These are phyloP conservation scores for Bacterosira constricta DNA, from an alignment of 108 stramenopile genomes.

Conservation along the genomic window DNA sequence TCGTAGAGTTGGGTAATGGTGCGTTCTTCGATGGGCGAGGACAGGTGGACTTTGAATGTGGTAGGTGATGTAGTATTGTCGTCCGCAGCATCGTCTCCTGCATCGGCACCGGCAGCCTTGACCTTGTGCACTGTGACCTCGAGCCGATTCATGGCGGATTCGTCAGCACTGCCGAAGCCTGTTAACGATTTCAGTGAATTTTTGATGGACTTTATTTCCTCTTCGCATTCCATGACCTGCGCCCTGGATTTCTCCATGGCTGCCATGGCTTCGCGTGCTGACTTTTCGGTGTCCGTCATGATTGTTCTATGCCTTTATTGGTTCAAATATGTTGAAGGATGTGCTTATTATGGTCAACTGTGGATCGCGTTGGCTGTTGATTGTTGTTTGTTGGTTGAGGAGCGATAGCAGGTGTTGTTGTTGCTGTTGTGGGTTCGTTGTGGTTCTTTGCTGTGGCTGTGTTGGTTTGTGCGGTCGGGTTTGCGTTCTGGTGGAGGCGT, in stretches of 20 bases:
- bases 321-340: background rate
- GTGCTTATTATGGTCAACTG: background rate
- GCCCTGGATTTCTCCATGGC: conserved; percentile 45
- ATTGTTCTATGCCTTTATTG: background rate
- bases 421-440: no score
- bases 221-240: conserved; percentile 73
- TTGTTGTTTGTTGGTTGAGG: background rate
- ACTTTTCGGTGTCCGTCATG: conserved; percentile 6
- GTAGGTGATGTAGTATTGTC: background rate
- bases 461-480: no score
- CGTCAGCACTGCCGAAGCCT: background rate
- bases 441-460: no score
- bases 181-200: conserved; percentile 49
- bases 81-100: background rate
- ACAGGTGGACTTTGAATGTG: conserved; percentile 63
- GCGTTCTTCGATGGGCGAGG: conserved; percentile 76
- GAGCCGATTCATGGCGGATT: conserved; percentile 44
- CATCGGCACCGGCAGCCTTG: background rate
- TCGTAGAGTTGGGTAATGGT: conserved; percentile 55
- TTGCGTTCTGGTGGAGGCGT: no score
- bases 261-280: conserved; percentile 36
- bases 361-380: background rate
- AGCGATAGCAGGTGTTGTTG: background rate
- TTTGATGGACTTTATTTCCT: conserved; percentile 79
- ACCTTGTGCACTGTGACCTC: conserved; percentile 60